Conservation (phyloP, 306 rosid genomes). For the Cicer arietinum region DNA sequence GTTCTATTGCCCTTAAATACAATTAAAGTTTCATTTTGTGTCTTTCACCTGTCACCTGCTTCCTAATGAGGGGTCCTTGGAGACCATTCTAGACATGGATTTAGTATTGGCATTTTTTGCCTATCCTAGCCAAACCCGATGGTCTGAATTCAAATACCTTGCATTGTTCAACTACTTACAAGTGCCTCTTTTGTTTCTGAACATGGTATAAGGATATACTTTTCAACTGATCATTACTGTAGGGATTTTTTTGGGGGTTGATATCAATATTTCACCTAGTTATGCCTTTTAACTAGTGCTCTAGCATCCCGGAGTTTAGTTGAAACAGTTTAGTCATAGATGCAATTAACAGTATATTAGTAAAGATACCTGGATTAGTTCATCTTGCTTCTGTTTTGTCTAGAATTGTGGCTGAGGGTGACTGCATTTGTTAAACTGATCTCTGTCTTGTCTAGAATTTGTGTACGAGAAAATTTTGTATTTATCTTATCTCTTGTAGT, state of each 20-base stretch:
- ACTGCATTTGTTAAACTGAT: constrained; percentile 2
- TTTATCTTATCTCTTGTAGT: constrained; percentile 16
- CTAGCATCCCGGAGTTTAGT: constrained; percentile 25
- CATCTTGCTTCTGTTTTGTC: neutral
- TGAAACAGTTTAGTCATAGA: constrained; percentile 11
- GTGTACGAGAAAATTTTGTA: constrained; percentile 1
- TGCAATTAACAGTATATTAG: constrained; percentile 5
- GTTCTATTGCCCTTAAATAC: constrained; percentile 44
- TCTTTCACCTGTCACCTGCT: constrained; percentile 20
- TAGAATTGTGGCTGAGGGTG: constrained; percentile 19
- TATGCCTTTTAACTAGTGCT: neutral
- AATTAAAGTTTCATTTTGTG: constrained; percentile 33
- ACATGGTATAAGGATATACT: neutral
- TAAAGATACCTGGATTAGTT: constrained; percentile 5
- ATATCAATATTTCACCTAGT: constrained; percentile 13
- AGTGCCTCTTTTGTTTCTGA: constrained; percentile 10
- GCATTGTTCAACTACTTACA: constrained; percentile 7
- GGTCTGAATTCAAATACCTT: constrained; percentile 17
- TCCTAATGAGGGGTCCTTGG: constrained; percentile 25
- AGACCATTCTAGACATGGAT: constrained; percentile 33
- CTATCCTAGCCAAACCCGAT: constrained; percentile 1
- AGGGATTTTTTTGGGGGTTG: neutral
- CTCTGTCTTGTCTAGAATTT: constrained; percentile 15
- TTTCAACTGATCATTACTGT: neutral
- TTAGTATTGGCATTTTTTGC: constrained; percentile 16